A percentile compares a stretch with the other conserved stretches of the same genome.
These are phyloP conservation scores for Tricholomella constricta DNA, from an alignment of 768 basidiomycete genomes.

Conservation along the genomic window DNA sequence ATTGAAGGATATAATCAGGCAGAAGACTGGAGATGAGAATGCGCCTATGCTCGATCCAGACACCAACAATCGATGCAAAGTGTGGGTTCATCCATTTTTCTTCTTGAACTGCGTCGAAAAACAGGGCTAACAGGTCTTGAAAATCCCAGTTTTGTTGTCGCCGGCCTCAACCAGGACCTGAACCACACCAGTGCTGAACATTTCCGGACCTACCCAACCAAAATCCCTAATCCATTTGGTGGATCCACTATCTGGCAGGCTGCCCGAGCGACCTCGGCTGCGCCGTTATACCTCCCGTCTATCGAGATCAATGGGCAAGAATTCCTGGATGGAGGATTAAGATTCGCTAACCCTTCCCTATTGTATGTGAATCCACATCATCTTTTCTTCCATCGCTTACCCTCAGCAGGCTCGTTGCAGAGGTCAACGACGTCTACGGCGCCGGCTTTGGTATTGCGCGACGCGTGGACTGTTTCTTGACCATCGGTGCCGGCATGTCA, in stretches of 20 bases:
- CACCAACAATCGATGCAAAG: slow-evolving; percentile 27
- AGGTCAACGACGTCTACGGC: slow-evolving; percentile 21
- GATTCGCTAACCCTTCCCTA: slow-evolving; percentile 33
- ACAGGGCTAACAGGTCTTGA: not conserved
- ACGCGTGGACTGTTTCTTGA: slow-evolving; percentile 8
- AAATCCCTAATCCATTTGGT: slow-evolving; percentile 26
- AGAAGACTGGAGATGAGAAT: slow-evolving; percentile 25
- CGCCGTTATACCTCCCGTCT: slow-evolving; percentile 32
- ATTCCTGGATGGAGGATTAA: slow-evolving; percentile 34
- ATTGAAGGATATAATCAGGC: slow-evolving; percentile 26
- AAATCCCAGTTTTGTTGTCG: slow-evolving; percentile 27
- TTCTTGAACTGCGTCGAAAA: not conserved
- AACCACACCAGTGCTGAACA: slow-evolving; percentile 29
- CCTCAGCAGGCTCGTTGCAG: slow-evolving; percentile 30
- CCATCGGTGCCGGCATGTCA: slow-evolving; percentile 17
- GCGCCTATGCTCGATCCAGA: slow-evolving; percentile 27
- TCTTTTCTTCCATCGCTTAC: not conserved
- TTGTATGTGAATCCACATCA: slow-evolving; percentile 19
- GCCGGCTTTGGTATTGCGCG: slow-evolving; percentile 9
- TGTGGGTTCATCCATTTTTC: slow-evolving; percentile 19
- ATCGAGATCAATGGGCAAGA: slow-evolving; percentile 28
- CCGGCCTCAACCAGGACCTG: slow-evolving; percentile 25
- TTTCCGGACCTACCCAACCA: slow-evolving; percentile 30
- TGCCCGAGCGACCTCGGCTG: slow-evolving; percentile 37
- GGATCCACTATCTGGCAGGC: slow-evolving; percentile 37